A percentile compares a stretch with the other conserved stretches of the same genome.
These are phyloP conservation scores for Ophiostoma piceae DNA, from an alignment of 2,329 filamentous ascomycete species.

Conservation along the genomic window DNA sequence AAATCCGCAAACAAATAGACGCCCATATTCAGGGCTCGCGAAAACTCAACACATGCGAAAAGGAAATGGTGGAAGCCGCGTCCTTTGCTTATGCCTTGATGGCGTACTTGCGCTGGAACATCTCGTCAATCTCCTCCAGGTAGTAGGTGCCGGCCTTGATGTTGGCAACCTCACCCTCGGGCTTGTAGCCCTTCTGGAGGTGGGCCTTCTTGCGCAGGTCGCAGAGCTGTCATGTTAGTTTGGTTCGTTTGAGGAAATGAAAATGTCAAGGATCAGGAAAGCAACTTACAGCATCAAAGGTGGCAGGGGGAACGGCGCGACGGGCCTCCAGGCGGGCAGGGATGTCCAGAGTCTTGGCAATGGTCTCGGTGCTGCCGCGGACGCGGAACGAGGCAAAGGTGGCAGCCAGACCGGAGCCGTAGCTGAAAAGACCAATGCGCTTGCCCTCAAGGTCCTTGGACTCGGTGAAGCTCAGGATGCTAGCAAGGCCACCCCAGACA, in stretches of 20 bases:
- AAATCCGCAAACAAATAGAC: slow-evolving; percentile 2
- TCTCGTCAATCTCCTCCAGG: slow-evolving; percentile 72
- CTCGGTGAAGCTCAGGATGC: slow-evolving; percentile 60
- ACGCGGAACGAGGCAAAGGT: slow-evolving; percentile 71
- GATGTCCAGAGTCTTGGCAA: slow-evolving; percentile 64
- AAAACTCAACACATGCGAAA: slow-evolving; percentile 3
- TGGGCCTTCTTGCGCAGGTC: slow-evolving; percentile 76
- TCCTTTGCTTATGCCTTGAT: slow-evolving; percentile 58
- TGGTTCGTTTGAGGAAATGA: slow-evolving; percentile 22
- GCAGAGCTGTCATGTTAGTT: slow-evolving; percentile 57
- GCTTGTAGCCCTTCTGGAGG: slow-evolving; percentile 72
- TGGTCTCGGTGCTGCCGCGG: slow-evolving; percentile 62
- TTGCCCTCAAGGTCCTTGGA: slow-evolving; percentile 62
- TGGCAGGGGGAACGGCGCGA: slow-evolving; percentile 61
- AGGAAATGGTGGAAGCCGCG: neutral
- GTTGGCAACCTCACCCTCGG: slow-evolving; percentile 61
- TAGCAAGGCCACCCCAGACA: slow-evolving; percentile 70
- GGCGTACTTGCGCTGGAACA: slow-evolving; percentile 76
- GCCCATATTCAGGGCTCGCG: neutral
- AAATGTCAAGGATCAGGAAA: neutral
- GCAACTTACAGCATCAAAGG: slow-evolving; percentile 64
- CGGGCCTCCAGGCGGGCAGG: slow-evolving; percentile 62
- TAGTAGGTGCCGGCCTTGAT: slow-evolving; percentile 68
- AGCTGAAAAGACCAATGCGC: slow-evolving; percentile 71
- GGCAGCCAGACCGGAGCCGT: slow-evolving; percentile 68